Percentiles rank a stretch among this genome's conserved stretches.
Evolutionary conservation across 768 basidiomycete species (phyloP).

Genomic region (Pleurotus eryngii): DNA sequence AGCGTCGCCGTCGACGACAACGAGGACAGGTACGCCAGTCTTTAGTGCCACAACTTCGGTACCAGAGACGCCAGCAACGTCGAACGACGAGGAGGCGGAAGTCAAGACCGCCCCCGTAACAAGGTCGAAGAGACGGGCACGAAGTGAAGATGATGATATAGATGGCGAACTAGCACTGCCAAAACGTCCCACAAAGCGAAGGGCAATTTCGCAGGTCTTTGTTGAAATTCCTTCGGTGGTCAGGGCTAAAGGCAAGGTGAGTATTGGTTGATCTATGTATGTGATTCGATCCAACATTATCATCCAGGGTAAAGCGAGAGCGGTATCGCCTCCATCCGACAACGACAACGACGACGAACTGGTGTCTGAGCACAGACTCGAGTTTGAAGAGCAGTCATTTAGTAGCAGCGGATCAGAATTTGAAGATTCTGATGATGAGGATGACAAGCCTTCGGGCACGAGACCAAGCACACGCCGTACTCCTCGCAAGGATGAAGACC

Average conservation of each 20-base stretch:
- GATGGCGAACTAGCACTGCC: conserved; percentile 11
- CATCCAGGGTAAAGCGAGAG: conserved; percentile 18
- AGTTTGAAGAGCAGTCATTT: conserved; percentile 34
- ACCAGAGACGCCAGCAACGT: conserved; percentile 54
- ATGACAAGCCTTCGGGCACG: conserved; percentile 3
- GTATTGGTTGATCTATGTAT: conserved; percentile 11
- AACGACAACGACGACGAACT: conserved; percentile 29
- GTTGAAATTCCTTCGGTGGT: conserved; percentile 26
- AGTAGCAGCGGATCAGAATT: conserved; percentile 64
- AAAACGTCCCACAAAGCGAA: conserved; percentile 23
- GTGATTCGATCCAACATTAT: too few relatives aligned
- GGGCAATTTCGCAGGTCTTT: conserved; percentile 31
- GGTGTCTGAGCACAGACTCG: conserved; percentile 34
- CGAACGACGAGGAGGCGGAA: conserved; percentile 35
- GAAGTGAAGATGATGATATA: conserved; percentile 16
- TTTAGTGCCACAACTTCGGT: conserved; percentile 46
- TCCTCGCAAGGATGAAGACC: conserved; percentile 16
- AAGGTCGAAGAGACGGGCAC: conserved; percentile 5
- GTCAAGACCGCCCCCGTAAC: not conserved
- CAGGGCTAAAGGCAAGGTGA: conserved; percentile 35
- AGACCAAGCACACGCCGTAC: conserved; percentile 5
- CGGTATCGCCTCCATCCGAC: conserved; percentile 21
- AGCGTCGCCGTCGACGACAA: conserved; percentile 32
- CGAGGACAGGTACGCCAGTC: conserved; percentile 45
- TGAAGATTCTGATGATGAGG: conserved; percentile 30